Evolutionary conservation across 495 filamentous ascomycete genomes (phyloP).

Genomic region (Schizothecium vesticola): DNA sequence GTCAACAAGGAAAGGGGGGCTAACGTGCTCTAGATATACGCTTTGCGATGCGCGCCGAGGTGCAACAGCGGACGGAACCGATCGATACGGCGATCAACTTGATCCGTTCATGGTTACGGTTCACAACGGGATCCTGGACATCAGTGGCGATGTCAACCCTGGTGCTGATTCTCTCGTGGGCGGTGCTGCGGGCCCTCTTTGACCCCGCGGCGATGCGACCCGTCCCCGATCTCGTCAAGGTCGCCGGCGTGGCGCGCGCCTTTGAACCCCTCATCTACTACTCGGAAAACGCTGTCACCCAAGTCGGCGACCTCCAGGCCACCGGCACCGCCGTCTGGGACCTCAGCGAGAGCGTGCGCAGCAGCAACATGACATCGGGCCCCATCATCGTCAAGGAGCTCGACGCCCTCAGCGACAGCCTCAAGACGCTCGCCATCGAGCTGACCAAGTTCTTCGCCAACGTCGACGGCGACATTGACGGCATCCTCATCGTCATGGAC

Average conservation of each 20-base stretch:
- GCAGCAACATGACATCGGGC: conserved; percentile 83
- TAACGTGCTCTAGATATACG: conserved; percentile 64
- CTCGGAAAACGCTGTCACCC: conserved; percentile 78
- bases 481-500: conserved; percentile 88
- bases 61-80: conserved; percentile 79
- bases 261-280: conserved; percentile 91
- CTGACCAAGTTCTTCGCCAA: conserved; percentile 85
- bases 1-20: neutral
- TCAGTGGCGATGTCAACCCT: conserved; percentile 54
- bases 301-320: conserved; percentile 80
- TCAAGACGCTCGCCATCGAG: conserved; percentile 75
- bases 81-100: conserved; percentile 68
- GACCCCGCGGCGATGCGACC: conserved; percentile 60
- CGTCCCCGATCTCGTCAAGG: conserved; percentile 83
- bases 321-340: conserved; percentile 91
- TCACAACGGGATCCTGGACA: conserved; percentile 59
- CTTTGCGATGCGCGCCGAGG: conserved; percentile 77
- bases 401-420: conserved; percentile 72
- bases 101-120: conserved; percentile 50
- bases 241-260: conserved; percentile 77
- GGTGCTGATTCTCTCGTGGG: conserved; percentile 52
- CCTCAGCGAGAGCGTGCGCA: conserved; percentile 77
- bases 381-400: conserved; percentile 79
- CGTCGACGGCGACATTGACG: conserved; percentile 86
- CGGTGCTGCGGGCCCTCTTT: conserved; percentile 59